Conservation (phyloP, 176 grass and related monocot genomes). For the Urochloa ruziziensis region DNA sequence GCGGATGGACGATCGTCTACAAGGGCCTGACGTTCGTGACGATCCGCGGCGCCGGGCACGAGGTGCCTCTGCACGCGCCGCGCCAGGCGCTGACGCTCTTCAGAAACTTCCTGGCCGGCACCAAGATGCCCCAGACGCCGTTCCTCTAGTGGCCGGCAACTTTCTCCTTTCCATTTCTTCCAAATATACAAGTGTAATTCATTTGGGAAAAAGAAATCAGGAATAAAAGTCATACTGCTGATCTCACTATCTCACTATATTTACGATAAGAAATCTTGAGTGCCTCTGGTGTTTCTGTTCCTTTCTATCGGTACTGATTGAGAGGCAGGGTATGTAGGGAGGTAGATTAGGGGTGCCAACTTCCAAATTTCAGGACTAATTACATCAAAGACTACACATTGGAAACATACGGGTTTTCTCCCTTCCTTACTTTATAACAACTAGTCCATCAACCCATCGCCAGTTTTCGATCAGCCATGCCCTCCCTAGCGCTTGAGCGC, state of each 20-base stretch:
- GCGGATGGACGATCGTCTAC: constrained; percentile 84
- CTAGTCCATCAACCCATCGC: too few relatives aligned
- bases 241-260: background rate
- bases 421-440: too few relatives aligned
- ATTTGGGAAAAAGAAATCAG: constrained; percentile 23
- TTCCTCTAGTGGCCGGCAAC: constrained; percentile 26
- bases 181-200: constrained; percentile 30
- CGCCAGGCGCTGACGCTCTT: constrained; percentile 63
- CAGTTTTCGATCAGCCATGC: too few relatives aligned
- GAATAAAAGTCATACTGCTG: constrained; percentile 21
- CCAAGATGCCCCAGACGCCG: constrained; percentile 54
- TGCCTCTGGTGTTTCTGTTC: too few relatives aligned
- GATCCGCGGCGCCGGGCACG: constrained; percentile 83
- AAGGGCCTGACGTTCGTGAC: constrained; percentile 88
- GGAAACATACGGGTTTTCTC: too few relatives aligned
- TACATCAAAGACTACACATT: too few relatives aligned
- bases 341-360: too few relatives aligned
- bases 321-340: too few relatives aligned
- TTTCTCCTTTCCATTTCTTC: background rate
- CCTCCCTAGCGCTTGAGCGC: too few relatives aligned
- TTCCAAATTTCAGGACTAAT: too few relatives aligned
- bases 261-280: background rate
- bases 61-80: constrained; percentile 72
- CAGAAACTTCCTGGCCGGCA: constrained; percentile 58
- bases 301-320: too few relatives aligned